Base-by-base conservation (phyloP, 345 rosid species). In the Sonneratia caseolaris region DNA sequence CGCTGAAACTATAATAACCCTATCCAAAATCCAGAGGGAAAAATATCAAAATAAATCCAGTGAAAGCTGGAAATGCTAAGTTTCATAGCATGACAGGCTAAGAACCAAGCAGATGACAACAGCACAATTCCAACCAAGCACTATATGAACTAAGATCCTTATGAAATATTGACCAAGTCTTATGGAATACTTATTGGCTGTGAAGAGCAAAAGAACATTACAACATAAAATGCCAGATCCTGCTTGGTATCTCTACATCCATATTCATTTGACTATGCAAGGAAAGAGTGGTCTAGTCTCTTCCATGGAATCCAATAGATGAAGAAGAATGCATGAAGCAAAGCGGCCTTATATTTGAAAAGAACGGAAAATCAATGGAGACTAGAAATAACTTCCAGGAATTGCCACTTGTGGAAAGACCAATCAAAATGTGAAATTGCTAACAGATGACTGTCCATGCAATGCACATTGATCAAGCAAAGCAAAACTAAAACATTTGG, bases 1-100 rank as follows among this genome's bases (percentile, higher is more conserved):
- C 94, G 81, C 98, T 93, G 87, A 91, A 92, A 86, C 94, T 91
- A 79, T 93, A 93, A 77, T 93, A 93, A 70, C 98, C 98, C 97
- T 93, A 72, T 82, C 43, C 59, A 71, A 66, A 64, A 42, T 55
- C 4, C 66, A 62, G 5, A 69, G 43, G 9, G 7, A 56, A 53
- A 18, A 42, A 42, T 42, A n/a, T 56, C 19, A 74, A 45, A 59
- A 47, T 53, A 74, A 42, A 57, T 36, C 18, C 68, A 49, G 47
- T 14, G 18, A 62, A 67, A 45, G 51, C 24, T 35, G 36, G 43
- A 73, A 14, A 35, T 11, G 51, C 21, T 62, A 42, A 74, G 51
- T 49, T 37, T 19, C 42, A 65, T 19, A 40, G 40, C 56, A 36
- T 10, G 36, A 36, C 48, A 51, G 51, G 2, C 15, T 9, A 47